Evolutionary conservation across 352 stramenopile genomes (phyloP).

Genomic region (Phytophthora podocarpi): DNA sequence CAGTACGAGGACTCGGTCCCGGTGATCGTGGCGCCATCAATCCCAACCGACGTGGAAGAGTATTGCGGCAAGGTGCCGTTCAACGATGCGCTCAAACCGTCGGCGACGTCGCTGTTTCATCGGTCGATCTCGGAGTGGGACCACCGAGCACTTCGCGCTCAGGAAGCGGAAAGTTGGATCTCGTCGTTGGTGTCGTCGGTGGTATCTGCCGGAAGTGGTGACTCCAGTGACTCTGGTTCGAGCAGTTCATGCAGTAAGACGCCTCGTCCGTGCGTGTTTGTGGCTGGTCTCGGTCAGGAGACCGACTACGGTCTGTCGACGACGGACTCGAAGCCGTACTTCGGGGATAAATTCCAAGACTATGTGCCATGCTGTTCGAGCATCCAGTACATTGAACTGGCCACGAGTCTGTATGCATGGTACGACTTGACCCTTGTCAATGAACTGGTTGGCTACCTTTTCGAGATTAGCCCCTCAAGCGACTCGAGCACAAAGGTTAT

Average conservation of each 20-base stretch:
- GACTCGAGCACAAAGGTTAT: slow-evolving; percentile 28
- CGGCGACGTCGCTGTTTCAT: neutral
- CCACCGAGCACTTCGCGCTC: slow-evolving; percentile 10
- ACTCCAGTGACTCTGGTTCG: slow-evolving; percentile 15
- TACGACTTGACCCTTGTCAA: slow-evolving; percentile 39
- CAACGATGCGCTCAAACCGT: neutral
- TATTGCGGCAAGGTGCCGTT: slow-evolving; percentile 17
- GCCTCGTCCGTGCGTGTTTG: slow-evolving; percentile 51
- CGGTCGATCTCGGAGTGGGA: slow-evolving; percentile 14
- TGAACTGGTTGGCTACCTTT: slow-evolving; percentile 30
- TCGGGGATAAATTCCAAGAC: slow-evolving; percentile 45
- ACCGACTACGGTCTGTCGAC: slow-evolving; percentile 30
- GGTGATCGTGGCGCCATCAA: slow-evolving; percentile 1
- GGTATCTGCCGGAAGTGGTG: neutral
- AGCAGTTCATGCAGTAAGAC: slow-evolving; percentile 36
- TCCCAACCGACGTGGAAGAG: neutral
- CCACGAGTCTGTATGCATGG: slow-evolving; percentile 53
- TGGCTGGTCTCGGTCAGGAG: slow-evolving; percentile 44
- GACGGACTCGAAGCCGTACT: slow-evolving; percentile 34
- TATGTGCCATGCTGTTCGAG: slow-evolving; percentile 59
- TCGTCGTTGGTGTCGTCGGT: slow-evolving; percentile 3
- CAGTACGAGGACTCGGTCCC: slow-evolving; percentile 18
- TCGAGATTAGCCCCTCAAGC: slow-evolving; percentile 40
- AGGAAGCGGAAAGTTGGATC: slow-evolving; percentile 24
- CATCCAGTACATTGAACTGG: slow-evolving; percentile 48